Conservation (phyloP, 495 filamentous ascomycete species). For the Hyphodiscus hymeniophilus region DNA sequence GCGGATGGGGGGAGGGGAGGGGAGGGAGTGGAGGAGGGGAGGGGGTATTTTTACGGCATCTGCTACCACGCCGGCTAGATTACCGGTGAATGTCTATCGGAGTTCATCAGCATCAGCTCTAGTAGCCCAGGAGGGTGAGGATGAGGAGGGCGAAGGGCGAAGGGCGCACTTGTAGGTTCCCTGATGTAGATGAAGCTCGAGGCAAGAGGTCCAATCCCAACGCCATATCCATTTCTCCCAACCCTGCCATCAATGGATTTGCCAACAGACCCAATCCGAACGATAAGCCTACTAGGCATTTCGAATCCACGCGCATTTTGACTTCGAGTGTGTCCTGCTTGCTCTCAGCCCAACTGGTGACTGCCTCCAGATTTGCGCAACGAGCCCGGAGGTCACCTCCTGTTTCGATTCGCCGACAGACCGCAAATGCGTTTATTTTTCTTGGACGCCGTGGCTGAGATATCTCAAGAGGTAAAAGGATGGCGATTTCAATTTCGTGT, state of each 20-base stretch:
- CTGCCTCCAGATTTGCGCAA: too few relatives aligned
- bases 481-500: too few relatives aligned
- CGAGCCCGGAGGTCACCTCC: too few relatives aligned
- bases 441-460: too few relatives aligned
- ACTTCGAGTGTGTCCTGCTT: too few relatives aligned
- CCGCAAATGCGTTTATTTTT: too few relatives aligned
- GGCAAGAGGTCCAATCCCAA: background rate
- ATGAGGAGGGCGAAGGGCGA: background rate
- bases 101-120: background rate
- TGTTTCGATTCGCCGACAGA: too few relatives aligned
- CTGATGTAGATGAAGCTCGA: background rate
- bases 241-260: background rate
- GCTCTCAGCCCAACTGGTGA: too few relatives aligned
- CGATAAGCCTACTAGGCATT: background rate
- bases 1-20: too few relatives aligned
- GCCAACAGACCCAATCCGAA: background rate
- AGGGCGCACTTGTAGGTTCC: background rate
- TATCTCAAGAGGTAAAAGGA: too few relatives aligned
- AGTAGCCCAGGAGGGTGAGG: background rate
- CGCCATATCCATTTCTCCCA: background rate
- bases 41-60: background rate
- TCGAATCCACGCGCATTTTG: too few relatives aligned
- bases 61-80: background rate
- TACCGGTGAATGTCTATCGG: background rate
- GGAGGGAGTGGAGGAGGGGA: too few relatives aligned